Evolutionary conservation across 805 yeast genomes (phyloP).

Genomic region (Ogataea nakhonphanomensis): DNA sequence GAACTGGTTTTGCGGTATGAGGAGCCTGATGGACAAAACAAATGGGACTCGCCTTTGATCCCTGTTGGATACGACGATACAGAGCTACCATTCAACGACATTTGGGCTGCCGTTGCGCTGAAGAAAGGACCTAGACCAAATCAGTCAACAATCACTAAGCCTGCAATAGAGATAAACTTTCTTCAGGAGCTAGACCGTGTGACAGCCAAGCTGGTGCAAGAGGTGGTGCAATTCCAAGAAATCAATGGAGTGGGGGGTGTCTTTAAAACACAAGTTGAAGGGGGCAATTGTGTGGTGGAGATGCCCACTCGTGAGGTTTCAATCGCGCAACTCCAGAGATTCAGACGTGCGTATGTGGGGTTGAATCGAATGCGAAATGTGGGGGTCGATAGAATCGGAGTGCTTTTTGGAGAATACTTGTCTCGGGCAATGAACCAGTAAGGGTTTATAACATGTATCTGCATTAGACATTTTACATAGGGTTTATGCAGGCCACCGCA

Average conservation of each 20-base stretch:
- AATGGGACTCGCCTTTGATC: constrained; percentile 95
- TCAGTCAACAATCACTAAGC: constrained; percentile 77
- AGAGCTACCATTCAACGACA: constrained; percentile 57
- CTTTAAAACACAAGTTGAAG: constrained; percentile 41
- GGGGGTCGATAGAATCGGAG: constrained; percentile 63
- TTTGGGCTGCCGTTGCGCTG: constrained; percentile 61
- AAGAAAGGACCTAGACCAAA: constrained; percentile 71
- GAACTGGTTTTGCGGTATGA: constrained; percentile 83
- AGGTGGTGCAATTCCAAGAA: constrained; percentile 61
- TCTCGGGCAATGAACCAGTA: constrained; percentile 52
- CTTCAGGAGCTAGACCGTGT: constrained; percentile 71
- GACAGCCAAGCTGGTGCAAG: constrained; percentile 62
- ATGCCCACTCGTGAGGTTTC: constrained; percentile 61
- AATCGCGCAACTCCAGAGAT: constrained; percentile 75
- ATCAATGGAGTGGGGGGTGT: constrained; percentile 45
- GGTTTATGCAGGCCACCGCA: too few relatives aligned
- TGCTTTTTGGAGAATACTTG: constrained; percentile 75
- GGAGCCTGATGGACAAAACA: constrained; percentile 79
- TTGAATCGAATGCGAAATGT: constrained; percentile 77
- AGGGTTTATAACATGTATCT: neutral
- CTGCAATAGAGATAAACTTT: constrained; percentile 73
- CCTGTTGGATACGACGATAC: constrained; percentile 58
- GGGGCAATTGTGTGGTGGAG: constrained; percentile 41
- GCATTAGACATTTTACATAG: neutral
- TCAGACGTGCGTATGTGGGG: constrained; percentile 77